These are phyloP conservation scores for Aspergillus texensis DNA, from an alignment of 2,329 filamentous ascomycete species.

Conservation along the genomic window DNA sequence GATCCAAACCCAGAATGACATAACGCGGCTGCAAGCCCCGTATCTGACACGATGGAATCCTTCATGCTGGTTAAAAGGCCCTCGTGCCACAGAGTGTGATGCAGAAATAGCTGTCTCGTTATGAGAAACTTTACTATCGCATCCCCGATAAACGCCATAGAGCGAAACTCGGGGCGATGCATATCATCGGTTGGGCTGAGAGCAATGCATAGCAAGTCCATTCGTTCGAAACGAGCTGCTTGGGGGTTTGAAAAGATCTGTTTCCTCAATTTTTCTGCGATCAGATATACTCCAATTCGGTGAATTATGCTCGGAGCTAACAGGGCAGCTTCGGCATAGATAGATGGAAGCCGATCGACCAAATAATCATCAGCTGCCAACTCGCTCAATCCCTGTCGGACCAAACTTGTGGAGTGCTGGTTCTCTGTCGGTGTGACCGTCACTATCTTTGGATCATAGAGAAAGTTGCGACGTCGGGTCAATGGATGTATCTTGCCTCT, in stretches of 20 bases:
- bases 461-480: not conserved
- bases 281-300: not conserved
- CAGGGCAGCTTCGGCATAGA: not conserved
- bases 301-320: not conserved
- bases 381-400: too few relatives aligned
- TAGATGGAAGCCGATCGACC: not conserved
- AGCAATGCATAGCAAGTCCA: not conserved
- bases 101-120: conserved; percentile 8
- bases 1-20: not conserved
- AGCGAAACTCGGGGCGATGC: not conserved
- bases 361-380: not conserved
- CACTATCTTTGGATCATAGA: not conserved
- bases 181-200: not conserved
- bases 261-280: not conserved
- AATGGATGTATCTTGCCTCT: not conserved
- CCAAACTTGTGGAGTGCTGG: too few relatives aligned
- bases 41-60: not conserved
- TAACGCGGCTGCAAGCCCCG: not conserved
- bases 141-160: conserved; percentile 7
- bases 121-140: not conserved
- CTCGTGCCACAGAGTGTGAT: conserved; percentile 9
- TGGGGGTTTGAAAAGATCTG: not conserved
- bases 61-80: not conserved
- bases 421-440: not conserved
- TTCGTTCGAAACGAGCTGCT: not conserved